Evolutionary conservation across 2,329 filamentous ascomycete species (phyloP).

Genomic region (Monosporascus sp.): DNA sequence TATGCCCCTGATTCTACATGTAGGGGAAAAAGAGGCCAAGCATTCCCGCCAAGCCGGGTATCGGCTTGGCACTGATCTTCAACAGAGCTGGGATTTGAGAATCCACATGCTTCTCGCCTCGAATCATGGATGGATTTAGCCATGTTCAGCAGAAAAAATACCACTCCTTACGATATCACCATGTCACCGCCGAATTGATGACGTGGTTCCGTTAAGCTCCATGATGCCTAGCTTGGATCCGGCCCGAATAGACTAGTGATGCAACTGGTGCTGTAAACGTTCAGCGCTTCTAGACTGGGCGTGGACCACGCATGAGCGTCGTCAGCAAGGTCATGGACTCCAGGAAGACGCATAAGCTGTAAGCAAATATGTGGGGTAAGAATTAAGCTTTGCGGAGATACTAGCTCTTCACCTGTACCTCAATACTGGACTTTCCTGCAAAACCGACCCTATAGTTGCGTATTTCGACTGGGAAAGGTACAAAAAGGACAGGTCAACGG

Average conservation of each 20-base stretch:
- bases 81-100: too few species aligned
- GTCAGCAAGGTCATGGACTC: too few species aligned
- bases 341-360: background rate
- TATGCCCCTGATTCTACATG: too few species aligned
- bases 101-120: background rate
- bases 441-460: background rate
- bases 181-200: slow-evolving; percentile 5
- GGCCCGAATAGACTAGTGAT: too few species aligned
- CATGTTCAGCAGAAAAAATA: background rate
- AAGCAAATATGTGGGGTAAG: background rate
- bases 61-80: background rate
- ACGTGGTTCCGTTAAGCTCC: background rate
- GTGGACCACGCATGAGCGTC: too few species aligned
- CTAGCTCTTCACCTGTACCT: background rate
- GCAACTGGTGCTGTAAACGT: too few species aligned
- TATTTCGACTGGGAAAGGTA: background rate
- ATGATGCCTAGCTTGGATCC: too few species aligned
- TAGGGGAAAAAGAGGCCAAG: background rate
- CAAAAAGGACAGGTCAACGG: too few species aligned
- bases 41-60: slow-evolving; percentile 1
- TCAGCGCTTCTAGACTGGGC: too few species aligned
- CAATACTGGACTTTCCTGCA: background rate
- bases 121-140: background rate
- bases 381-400: background rate
- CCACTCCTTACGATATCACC: background rate